These are phyloP conservation scores for Pachysolen tannophilus DNA, from an alignment of 805 yeast genomes.

Conservation along the genomic window DNA sequence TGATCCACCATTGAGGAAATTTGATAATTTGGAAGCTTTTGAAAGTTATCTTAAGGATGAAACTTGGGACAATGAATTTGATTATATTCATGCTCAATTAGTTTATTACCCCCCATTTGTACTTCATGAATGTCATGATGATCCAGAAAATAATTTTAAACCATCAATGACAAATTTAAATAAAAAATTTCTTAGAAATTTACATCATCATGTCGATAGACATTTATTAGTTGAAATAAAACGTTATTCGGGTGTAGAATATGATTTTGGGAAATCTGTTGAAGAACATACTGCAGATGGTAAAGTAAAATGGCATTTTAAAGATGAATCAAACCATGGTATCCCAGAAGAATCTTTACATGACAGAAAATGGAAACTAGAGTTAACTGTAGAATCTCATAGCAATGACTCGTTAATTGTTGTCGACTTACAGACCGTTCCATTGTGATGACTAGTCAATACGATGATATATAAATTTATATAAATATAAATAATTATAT, in stretches of 20 bases:
- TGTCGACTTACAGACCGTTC: no score
- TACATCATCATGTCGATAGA: slow-evolving; percentile 68
- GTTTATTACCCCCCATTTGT: slow-evolving; percentile 71
- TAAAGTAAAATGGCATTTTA: slow-evolving; percentile 55
- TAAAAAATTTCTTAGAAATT: slow-evolving; percentile 62
- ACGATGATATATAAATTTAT: slow-evolving; percentile 20
- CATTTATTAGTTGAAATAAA: slow-evolving; percentile 63
- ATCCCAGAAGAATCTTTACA: slow-evolving; percentile 29
- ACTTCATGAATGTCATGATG: slow-evolving; percentile 54
- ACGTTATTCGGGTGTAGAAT: slow-evolving; percentile 47
- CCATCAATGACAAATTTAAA: slow-evolving; percentile 67
- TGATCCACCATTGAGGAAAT: slow-evolving; percentile 24
- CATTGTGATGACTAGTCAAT: no score
- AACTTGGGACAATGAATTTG: slow-evolving; percentile 70
- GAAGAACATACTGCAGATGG: slow-evolving; percentile 41
- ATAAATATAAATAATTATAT: slow-evolving; percentile 39
- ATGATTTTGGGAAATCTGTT: slow-evolving; percentile 30
- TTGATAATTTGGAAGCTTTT: slow-evolving; percentile 57
- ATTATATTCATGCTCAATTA: slow-evolving; percentile 58
- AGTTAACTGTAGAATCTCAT: slow-evolving; percentile 56
- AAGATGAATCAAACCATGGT: slow-evolving; percentile 52
- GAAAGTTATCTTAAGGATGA: slow-evolving; percentile 62
- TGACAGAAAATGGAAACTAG: slow-evolving; percentile 56
- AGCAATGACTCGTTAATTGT: slow-evolving; percentile 60
- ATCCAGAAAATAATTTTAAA: slow-evolving; percentile 64